Evolutionary conservation across 1,139 yeast genomes (phyloP).

Genomic region (Yamadazyma conglobata): DNA sequence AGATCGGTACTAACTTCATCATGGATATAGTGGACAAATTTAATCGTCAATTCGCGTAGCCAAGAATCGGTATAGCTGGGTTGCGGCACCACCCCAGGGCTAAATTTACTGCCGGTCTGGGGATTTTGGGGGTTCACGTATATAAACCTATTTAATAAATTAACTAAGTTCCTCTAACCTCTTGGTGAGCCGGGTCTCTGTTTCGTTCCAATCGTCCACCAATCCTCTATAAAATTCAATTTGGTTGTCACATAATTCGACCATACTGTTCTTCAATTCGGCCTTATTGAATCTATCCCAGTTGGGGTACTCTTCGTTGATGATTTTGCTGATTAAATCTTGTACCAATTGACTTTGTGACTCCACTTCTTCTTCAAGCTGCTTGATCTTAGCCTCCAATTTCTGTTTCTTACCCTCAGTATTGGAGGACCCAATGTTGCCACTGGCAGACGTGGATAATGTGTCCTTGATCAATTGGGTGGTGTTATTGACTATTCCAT

Average conservation of each 20-base stretch:
- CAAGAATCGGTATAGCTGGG: no score
- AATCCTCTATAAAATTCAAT: conserved; percentile 71
- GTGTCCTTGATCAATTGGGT: conserved; percentile 47
- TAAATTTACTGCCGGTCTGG: no score
- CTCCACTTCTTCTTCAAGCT: conserved; percentile 52
- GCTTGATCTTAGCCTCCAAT: conserved; percentile 30
- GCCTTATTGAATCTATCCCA: conserved; percentile 78
- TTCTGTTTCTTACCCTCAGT: conserved; percentile 35
- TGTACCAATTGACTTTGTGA: conserved; percentile 47
- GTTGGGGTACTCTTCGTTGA: conserved; percentile 75
- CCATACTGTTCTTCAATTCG: conserved; percentile 71
- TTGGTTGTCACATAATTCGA: conserved; percentile 71
- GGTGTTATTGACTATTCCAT: conserved; percentile 42
- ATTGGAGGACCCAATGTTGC: conserved; percentile 38
- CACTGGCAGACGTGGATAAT: conserved; percentile 41
- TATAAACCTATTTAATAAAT: no score
- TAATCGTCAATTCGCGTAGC: no score
- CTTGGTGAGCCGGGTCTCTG: conserved; percentile 44
- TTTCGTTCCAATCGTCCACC: conserved; percentile 67
- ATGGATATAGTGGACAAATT: no score
- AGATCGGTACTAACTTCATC: not conserved
- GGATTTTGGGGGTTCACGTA: no score
- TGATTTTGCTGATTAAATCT: conserved; percentile 65
- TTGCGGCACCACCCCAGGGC: no score
- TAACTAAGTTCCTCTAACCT: conserved; percentile 32